A percentile compares a stretch with the other conserved stretches of the same genome.
Evolutionary conservation across 192 early-diverging fungal genomes (phyloP).

Genomic region (Dimargaris xerosporica): DNA sequence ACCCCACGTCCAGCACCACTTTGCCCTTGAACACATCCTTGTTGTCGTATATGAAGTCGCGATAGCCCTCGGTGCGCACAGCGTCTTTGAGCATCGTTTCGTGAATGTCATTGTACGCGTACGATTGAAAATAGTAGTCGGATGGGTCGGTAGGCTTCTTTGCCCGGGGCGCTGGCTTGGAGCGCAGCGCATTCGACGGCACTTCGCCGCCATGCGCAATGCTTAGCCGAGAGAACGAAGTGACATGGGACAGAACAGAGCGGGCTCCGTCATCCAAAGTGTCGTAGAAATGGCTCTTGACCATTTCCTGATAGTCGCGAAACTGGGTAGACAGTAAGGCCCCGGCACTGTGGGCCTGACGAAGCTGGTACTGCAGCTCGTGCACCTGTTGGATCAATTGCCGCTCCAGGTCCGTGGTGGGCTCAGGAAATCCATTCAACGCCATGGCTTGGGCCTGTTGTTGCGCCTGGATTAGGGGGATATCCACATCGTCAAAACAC

Average conservation of each 20-base stretch:
- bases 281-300: constrained; percentile 56
- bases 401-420: constrained; percentile 34
- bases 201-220: not conserved
- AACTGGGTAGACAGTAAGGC: constrained; percentile 40
- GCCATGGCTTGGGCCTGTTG: constrained; percentile 14
- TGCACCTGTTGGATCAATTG: constrained; percentile 37
- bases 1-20: constrained; percentile 75
- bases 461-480: constrained; percentile 30
- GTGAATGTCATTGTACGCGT: constrained; percentile 44
- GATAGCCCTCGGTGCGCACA: constrained; percentile 66
- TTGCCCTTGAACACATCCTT: constrained; percentile 73
- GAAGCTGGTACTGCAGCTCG: constrained; percentile 35
- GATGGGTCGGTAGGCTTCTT: constrained; percentile 14
- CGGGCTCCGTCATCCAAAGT: constrained; percentile 18
- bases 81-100: constrained; percentile 79
- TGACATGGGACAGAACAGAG: not conserved
- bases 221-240: constrained; percentile 1
- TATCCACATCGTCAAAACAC: constrained; percentile 58
- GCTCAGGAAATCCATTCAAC: constrained; percentile 11
- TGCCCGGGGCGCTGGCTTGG: not conserved
- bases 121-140: constrained; percentile 45
- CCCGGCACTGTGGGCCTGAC: constrained; percentile 31
- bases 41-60: constrained; percentile 71
- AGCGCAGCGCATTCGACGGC: constrained; percentile 1
- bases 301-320: constrained; percentile 47